phyloP scores from a whole-genome alignment of 2,329 filamentous ascomycete genomes.

The Microdochium paspali region DNA sequence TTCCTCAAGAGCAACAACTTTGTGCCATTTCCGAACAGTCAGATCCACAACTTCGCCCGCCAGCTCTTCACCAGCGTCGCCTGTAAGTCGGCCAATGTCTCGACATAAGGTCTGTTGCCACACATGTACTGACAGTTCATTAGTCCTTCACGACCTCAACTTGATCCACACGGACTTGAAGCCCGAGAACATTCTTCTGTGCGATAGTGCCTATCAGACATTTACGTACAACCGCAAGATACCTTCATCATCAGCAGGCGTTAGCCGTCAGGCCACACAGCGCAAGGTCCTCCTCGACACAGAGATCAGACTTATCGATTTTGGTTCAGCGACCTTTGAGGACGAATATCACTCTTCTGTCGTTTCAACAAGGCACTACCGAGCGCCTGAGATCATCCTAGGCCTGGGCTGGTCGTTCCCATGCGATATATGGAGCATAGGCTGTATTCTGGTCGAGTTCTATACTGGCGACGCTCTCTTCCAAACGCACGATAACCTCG shows the following conservation, averaged over 20 bases:
- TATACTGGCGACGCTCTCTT: constrained; percentile 64
- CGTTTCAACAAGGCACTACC: constrained; percentile 60
- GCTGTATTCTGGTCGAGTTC: constrained; percentile 63
- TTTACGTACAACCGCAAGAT: constrained; percentile 64
- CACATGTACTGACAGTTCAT: constrained; percentile 11
- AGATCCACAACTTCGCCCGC: constrained; percentile 93
- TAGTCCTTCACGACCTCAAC: constrained; percentile 92
- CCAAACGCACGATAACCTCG: constrained; percentile 64
- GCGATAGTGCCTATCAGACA: constrained; percentile 56
- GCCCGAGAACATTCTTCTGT: constrained; percentile 61
- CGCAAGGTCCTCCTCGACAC: constrained; percentile 57
- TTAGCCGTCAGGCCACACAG: constrained; percentile 52
- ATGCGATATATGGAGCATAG: constrained; percentile 67
- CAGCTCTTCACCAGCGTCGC: constrained; percentile 97
- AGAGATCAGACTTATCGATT: constrained; percentile 62
- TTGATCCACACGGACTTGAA: constrained; percentile 85
- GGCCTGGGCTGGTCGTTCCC: constrained; percentile 63
- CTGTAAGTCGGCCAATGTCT: constrained; percentile 51
- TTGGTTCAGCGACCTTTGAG: constrained; percentile 63
- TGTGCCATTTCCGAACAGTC: constrained; percentile 94
- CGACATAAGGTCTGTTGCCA: not conserved
- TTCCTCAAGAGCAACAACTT: constrained; percentile 94
- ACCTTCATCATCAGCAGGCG: constrained; percentile 53
- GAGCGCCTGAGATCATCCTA: constrained; percentile 62
- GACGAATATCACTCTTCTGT: constrained; percentile 66